Percentiles rank a stretch among this genome's conserved stretches.
These are phyloP conservation scores for Lipomyces lipofer DNA, from an alignment of 805 yeast species.

Conservation along the genomic window DNA sequence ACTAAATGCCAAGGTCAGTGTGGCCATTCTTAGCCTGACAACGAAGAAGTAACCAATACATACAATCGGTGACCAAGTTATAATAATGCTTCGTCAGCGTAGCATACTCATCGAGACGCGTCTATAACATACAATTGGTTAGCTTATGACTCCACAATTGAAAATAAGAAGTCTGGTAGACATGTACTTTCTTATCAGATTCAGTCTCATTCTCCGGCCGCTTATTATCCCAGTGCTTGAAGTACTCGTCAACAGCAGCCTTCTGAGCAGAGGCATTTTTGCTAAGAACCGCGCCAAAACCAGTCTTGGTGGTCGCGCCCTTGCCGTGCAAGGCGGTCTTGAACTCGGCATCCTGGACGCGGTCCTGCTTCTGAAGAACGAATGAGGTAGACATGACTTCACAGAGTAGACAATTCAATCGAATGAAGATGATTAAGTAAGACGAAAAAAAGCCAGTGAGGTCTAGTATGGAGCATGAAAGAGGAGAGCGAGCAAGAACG, in stretches of 20 bases:
- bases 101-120: slow-evolving; percentile 80
- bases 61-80: slow-evolving; percentile 88
- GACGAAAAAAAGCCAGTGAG: background rate
- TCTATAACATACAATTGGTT: slow-evolving; percentile 32
- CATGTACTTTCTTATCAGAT: slow-evolving; percentile 43
- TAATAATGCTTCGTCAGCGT: slow-evolving; percentile 92
- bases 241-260: slow-evolving; percentile 84
- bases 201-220: slow-evolving; percentile 66
- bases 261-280: slow-evolving; percentile 79
- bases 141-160: background rate
- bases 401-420: background rate
- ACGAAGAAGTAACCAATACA: slow-evolving; percentile 8
- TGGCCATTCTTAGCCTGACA: background rate
- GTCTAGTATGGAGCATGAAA: background rate
- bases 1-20: slow-evolving; percentile 37
- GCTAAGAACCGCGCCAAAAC: slow-evolving; percentile 71
- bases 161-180: background rate
- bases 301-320: slow-evolving; percentile 60
- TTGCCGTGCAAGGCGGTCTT: slow-evolving; percentile 87
- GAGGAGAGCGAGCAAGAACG: background rate
- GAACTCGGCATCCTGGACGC: slow-evolving; percentile 60
- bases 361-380: slow-evolving; percentile 26
- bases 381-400: slow-evolving; percentile 17
- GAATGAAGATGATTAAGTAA: background rate
- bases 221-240: slow-evolving; percentile 97